Base-by-base conservation (phyloP, 1,139 yeast genomes). In the Kazachstania sp. region DNA sequence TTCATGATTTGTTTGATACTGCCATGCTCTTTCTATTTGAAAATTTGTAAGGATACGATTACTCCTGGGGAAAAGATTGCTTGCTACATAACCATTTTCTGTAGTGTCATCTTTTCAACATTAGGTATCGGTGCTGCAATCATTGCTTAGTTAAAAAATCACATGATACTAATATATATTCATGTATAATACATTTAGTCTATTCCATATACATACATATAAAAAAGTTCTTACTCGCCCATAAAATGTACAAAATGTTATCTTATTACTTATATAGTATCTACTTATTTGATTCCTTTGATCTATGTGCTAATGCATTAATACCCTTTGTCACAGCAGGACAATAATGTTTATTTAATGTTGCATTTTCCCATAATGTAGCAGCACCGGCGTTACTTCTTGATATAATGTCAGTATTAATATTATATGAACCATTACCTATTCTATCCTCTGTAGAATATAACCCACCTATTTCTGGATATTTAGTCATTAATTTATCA, bases 381-480 rank as follows among this genome's bases (percentile, higher is more conserved):
- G 97, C 95, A 13, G 94, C 94, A 44, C 83, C 90, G 3, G 95
- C 77, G 59, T 90, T 88, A 55, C 85, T 72, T 64, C 94, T 78
- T 56, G 84, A 87, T 9, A 87, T 78, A 43, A 78, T 82, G 41
- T 76, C 76, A 29, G 78, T 75, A 46, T 82, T 87, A 56, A 82
- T 73, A 34, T 81, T 78, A 60, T 83, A 83, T 5, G 74, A 71
- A 48, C 96, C 96, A 52, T 82, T 78, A 15, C 86, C 86, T 38
- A 90, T 78, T 55, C 94, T 75, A 60, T 92, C 98, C 46, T 88
- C 96, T 0, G 96, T 86, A 35, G 86, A 79, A 70, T 83, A 88
- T 47, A 90, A 71, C 0, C 94, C 86, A 46, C 79, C 76, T 43
- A 87, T 69, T 46, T 81, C 82, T 41, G 83, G 81, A 58, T 79